These are phyloP conservation scores for Dactylella cylindrospora DNA, from an alignment of 2,329 filamentous ascomycete species.

Conservation along the genomic window DNA sequence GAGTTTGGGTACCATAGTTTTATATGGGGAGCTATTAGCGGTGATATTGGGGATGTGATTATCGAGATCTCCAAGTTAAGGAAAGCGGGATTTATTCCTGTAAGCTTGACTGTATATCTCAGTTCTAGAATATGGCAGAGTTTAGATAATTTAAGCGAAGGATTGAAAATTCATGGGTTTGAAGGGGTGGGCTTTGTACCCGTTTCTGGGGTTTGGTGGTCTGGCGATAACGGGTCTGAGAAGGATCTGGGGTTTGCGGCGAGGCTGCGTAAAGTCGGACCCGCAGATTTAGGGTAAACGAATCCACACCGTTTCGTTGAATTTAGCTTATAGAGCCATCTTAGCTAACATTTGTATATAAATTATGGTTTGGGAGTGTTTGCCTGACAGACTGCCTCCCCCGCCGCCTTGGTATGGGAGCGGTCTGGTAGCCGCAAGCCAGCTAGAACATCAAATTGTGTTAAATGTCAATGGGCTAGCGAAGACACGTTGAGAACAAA, in stretches of 20 bases:
- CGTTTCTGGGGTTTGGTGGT: constrained; percentile 17
- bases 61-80: neutral
- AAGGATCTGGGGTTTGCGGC: constrained; percentile 11
- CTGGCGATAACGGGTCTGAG: constrained; percentile 1
- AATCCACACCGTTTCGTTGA: too few relatives aligned
- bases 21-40: constrained; percentile 19
- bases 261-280: neutral
- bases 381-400: too few relatives aligned
- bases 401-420: too few relatives aligned
- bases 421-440: too few relatives aligned
- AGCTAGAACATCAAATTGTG: too few relatives aligned
- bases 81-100: constrained; percentile 2
- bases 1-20: constrained; percentile 12
- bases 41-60: neutral
- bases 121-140: constrained; percentile 8
- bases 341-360: too few relatives aligned
- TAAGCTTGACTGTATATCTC: constrained; percentile 26
- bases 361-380: too few relatives aligned
- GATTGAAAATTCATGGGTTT: constrained; percentile 2
- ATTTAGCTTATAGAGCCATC: too few relatives aligned
- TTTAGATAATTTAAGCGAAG: neutral
- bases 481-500: too few relatives aligned
- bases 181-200: constrained; percentile 19
- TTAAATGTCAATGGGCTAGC: too few relatives aligned
- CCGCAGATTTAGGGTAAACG: neutral